Evolutionary conservation across 176 grass and related monocot species (phyloP).

Genomic region (Triticum dicoccoides): DNA sequence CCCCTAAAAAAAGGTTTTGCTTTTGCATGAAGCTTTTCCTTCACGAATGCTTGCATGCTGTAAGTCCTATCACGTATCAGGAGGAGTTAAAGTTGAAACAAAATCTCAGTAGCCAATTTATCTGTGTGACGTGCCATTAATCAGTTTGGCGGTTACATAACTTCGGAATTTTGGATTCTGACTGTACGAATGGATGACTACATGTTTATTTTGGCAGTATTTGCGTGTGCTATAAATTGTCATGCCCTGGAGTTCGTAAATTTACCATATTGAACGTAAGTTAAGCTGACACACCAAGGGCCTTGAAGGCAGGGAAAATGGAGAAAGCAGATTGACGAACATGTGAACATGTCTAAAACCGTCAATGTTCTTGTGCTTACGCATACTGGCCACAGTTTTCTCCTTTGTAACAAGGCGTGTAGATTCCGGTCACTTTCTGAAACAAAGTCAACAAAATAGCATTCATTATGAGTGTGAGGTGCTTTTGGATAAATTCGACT

Average conservation of each 20-base stretch:
- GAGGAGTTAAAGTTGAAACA: not conserved
- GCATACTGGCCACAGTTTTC: not conserved
- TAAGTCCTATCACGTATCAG: not conserved
- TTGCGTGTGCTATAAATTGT: not conserved
- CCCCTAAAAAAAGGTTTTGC: not conserved
- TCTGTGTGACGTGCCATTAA: not conserved
- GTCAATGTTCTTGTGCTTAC: not conserved
- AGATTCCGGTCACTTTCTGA: constrained; percentile 1
- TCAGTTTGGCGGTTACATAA: not conserved
- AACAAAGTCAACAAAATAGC: not conserved
- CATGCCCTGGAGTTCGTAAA: not conserved
- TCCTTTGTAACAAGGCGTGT: not conserved
- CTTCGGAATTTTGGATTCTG: constrained; percentile 12
- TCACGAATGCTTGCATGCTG: not conserved
- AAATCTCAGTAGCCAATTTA: not conserved
- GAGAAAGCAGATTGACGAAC: not conserved
- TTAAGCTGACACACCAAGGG: not conserved
- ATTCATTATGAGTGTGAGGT: not conserved
- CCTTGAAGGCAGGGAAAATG: not conserved
- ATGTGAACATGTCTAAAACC: not conserved
- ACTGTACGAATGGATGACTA: not conserved
- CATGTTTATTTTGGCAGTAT: constrained; percentile 16
- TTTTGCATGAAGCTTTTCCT: not conserved
- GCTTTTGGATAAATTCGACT: not conserved
- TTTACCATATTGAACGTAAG: not conserved